Evolutionary conservation across 2,329 filamentous ascomycete genomes (phyloP), one percentile per base, ranked within the genome.

Genomic region (Tolypocladium amazonense): DNA sequence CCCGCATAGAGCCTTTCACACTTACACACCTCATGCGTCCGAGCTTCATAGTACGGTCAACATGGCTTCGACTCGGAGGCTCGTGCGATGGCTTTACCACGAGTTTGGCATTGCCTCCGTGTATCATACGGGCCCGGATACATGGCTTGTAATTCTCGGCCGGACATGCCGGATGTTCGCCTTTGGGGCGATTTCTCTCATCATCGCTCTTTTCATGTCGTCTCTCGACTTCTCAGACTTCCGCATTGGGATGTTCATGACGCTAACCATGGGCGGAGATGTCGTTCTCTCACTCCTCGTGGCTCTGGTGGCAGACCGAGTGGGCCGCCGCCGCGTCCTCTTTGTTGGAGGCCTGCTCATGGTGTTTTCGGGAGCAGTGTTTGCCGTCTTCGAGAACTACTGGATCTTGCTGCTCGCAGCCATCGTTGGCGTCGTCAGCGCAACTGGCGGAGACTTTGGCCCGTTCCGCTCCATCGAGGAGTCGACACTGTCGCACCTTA

Each of bases 391-490:
- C 60, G 79, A 81, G 30, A 82, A 81, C 61, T 88, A 80, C 64
- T 87, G 83, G 82, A 70, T 84, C 18, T 70, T 87, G 7, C 70
- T 87, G 4, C 64, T 76, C 0, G 84, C 84, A 0, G 83, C 83
- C 1, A 77, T 87, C 4, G 72, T 85, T 3, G 84, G 85, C 1
- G 83, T 87, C 4, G 80, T 87, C 58, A 85, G 81, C 68, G 79
- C 84, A 0, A 85, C 75, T 2, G 86, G 86, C 8, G 81, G 83
- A 20, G 86, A 88, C 64, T 87, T 88, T 67, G 86, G 86, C 0
- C 86, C 86, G 0, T 88, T 88, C 64, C 76, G 85, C 43, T 83
- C 83, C 4, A 82, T 89, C 38, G 86, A 88, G 67, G 85, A 88
- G 74, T 84, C 81, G 0, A 83, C 81, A 39, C 68, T 88, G 9